Conservation (phyloP, 352 stramenopile species). For the Globisporangium polare region DNA sequence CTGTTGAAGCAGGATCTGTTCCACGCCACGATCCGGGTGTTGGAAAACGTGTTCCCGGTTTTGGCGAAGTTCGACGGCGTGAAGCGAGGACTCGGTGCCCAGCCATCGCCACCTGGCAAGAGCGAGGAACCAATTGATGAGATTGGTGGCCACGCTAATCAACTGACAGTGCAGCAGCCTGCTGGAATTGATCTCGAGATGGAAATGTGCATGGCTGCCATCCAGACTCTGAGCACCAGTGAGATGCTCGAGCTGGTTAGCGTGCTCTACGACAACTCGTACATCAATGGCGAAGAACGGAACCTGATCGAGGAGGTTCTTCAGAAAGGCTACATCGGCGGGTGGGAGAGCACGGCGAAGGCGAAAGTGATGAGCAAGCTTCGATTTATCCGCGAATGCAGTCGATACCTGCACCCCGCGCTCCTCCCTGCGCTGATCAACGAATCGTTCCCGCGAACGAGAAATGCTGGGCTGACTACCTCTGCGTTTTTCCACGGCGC, state of each 20-base stretch:
- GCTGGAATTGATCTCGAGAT: conserved; percentile 42
- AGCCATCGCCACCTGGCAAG: conserved; percentile 11
- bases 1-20: conserved; percentile 67
- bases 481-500: conserved; percentile 53
- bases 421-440: conserved; percentile 62
- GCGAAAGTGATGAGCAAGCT: conserved; percentile 60
- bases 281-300: conserved; percentile 70
- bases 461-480: conserved; percentile 41
- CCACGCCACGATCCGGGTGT: conserved; percentile 55
- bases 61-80: conserved; percentile 50
- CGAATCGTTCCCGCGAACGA: conserved; percentile 48
- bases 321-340: conserved; percentile 77
- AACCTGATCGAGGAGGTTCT: conserved; percentile 72
- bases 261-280: conserved; percentile 62
- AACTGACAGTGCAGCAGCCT: not conserved
- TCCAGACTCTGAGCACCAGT: conserved; percentile 61
- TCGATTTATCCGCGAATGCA: conserved; percentile 74
- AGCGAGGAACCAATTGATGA: conserved; percentile 2
- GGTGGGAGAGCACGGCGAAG: conserved; percentile 72
- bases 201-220: conserved; percentile 67
- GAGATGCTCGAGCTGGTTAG: conserved; percentile 57
- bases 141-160: not conserved
- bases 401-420: conserved; percentile 56
- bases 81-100: conserved; percentile 24
- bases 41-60: conserved; percentile 71